These are phyloP conservation scores for Trichodelitschia bisporula DNA, from an alignment of 495 filamentous ascomycete species.

Conservation along the genomic window DNA sequence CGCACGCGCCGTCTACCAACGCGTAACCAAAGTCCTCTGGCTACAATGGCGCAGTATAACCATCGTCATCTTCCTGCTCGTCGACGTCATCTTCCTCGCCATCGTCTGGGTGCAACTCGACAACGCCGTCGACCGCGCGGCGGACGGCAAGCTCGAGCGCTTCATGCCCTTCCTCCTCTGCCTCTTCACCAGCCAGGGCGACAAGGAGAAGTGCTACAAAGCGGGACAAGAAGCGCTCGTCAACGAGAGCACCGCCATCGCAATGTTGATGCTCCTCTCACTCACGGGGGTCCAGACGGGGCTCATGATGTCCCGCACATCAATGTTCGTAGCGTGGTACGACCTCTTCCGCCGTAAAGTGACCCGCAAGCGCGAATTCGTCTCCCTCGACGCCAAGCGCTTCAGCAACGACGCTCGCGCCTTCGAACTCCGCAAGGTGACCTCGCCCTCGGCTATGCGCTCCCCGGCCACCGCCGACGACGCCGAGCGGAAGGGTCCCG, in stretches of 20 bases:
- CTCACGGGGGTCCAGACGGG: constrained; percentile 69
- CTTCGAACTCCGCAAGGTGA: constrained; percentile 58
- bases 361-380: constrained; percentile 41
- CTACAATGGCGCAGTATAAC: constrained; percentile 85
- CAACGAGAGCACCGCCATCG: constrained; percentile 51
- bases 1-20: constrained; percentile 66
- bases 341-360: constrained; percentile 30
- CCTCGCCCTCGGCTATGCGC: neutral
- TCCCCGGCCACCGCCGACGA: constrained; percentile 15
- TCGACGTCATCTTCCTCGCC: constrained; percentile 77
- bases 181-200: constrained; percentile 27
- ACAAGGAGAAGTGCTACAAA: constrained; percentile 39
- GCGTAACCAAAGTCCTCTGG: constrained; percentile 63
- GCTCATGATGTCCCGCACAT: constrained; percentile 51
- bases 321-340: constrained; percentile 66
- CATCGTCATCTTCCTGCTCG: constrained; percentile 66
- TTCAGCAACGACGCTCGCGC: constrained; percentile 37
- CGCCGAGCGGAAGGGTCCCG: constrained; percentile 17
- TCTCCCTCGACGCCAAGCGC: constrained; percentile 56
- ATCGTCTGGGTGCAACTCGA: constrained; percentile 76
- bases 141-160: constrained; percentile 11
- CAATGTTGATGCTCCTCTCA: constrained; percentile 57
- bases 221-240: constrained; percentile 33
- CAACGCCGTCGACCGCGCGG: constrained; percentile 25
- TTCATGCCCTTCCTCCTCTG: constrained; percentile 43